phyloP scores from a whole-genome alignment of 148 eudicot species.

The Pharnaceum exiguum region DNA sequence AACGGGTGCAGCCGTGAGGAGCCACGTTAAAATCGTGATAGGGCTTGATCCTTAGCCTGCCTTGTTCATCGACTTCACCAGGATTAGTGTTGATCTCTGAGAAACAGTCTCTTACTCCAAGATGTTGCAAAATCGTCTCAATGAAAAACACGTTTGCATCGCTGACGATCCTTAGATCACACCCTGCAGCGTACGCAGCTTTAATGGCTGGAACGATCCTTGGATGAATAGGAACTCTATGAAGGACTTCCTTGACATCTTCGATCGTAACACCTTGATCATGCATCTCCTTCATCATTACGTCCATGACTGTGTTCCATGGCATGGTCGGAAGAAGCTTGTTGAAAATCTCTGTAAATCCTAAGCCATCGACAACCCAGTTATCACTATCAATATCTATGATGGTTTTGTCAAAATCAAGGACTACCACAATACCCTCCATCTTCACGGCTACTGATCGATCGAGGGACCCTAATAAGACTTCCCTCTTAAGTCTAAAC shows the following conservation, averaged over 20 bases:
- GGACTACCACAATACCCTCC: slow-evolving; percentile 37
- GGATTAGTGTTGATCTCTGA: slow-evolving; percentile 57
- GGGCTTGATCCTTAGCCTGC: slow-evolving; percentile 47
- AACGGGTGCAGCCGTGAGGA: slow-evolving; percentile 44
- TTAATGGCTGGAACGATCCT: too few relatives aligned
- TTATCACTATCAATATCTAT: slow-evolving; percentile 53
- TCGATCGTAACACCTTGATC: too few relatives aligned
- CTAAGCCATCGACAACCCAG: slow-evolving; percentile 52
- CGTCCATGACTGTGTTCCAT: slow-evolving; percentile 57
- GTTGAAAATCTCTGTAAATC: slow-evolving; percentile 46
- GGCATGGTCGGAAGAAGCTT: slow-evolving; percentile 52
- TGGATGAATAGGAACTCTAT: too few relatives aligned
- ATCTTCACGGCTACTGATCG: too few relatives aligned
- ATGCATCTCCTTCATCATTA: too few relatives aligned
- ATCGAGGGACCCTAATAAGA: too few relatives aligned
- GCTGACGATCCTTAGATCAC: slow-evolving; percentile 60
- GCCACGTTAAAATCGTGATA: slow-evolving; percentile 37
- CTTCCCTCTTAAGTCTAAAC: too few relatives aligned
- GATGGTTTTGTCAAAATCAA: slow-evolving; percentile 63
- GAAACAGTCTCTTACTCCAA: slow-evolving; percentile 43
- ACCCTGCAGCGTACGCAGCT: too few relatives aligned
- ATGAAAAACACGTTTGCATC: too few relatives aligned
- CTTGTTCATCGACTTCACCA: slow-evolving; percentile 38
- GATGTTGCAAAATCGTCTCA: slow-evolving; percentile 52
- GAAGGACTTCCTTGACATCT: too few relatives aligned